Evolutionary conservation across 331 rosid species (phyloP), one percentile per base, ranked within the genome.

Genomic region (Malus hybrid): DNA sequence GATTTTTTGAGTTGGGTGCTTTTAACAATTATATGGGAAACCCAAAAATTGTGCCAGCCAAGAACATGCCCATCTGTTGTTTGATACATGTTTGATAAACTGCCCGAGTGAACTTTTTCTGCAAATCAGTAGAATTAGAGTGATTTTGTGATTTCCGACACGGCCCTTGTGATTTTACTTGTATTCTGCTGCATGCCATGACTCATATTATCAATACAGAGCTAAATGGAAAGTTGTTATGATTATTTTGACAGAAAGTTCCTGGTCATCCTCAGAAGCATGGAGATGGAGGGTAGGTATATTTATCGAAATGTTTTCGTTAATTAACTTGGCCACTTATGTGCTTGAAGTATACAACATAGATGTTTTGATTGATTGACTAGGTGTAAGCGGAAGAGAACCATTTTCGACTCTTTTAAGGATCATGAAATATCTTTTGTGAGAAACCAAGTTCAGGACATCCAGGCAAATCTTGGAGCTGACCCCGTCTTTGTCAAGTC

Each of bases 311-410:
- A 71, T 53, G 7, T 9, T 34, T 32, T 53, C 2, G 8, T 53
- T 32, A 28, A 70, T 10, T n/a, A 29, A 16, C 32, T 70, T 55
- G 13, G 10, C 3, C 39, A 32, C n/a, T 29, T 34, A 30, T 18
- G 20, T 16, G 44, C 28, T 48, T 8, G 10, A 52, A 6, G 14
- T 71, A 12, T 71, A 12, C 44, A 34, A 62, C 28, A 6, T 71
- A 29, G 53, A 71, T 33, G 15, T 5, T 55, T 70, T 10, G 12
- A 32, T 34, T 71, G 33, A 33, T 1, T 14, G 15, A 22, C 34
- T 34, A 56, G 65, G 52, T n/a, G 66, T 39, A 71, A 55, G 52
- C 33, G 75, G 52, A 71, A 57, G 46, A 33, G 75, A 33, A 71
- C 53, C 52, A 34, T 29, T 42, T 70, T 14, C 22, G 26, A 39